Conservation (phyloP, 2,329 filamentous ascomycete species). For the Paecilomyces dactylethromorphus region DNA sequence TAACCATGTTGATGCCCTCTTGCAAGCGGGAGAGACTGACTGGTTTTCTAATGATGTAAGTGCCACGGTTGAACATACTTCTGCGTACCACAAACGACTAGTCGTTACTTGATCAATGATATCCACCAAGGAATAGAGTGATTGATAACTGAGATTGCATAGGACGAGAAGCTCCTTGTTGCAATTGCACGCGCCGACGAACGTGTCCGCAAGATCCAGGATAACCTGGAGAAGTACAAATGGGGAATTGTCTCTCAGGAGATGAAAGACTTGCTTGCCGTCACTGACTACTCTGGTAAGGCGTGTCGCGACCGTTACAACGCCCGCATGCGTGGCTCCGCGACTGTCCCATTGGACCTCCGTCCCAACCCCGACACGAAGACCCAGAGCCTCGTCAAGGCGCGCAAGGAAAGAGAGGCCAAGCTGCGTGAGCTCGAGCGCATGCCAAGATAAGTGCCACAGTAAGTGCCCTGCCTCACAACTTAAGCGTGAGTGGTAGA, state of each 20-base stretch:
- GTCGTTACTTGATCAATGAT: neutral
- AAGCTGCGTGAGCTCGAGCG: neutral
- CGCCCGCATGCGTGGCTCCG: constrained; percentile 36
- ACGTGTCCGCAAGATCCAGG: constrained; percentile 25
- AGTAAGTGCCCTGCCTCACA: neutral
- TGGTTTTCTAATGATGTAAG: constrained; percentile 46
- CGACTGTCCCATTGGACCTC: constrained; percentile 37
- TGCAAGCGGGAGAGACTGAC: constrained; percentile 42
- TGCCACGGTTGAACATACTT: neutral
- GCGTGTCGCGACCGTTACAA: constrained; percentile 41
- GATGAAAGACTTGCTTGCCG: constrained; percentile 32
- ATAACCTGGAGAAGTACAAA: constrained; percentile 31
- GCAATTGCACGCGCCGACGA: constrained; percentile 36
- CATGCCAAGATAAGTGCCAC: neutral
- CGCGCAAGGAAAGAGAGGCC: neutral
- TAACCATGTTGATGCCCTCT: constrained; percentile 36
- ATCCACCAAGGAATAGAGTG: neutral
- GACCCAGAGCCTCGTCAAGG: neutral
- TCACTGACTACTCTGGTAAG: constrained; percentile 38
- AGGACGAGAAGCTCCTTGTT: constrained; percentile 41
- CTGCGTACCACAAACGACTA: neutral
- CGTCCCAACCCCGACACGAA: constrained; percentile 12
- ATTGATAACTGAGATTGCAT: neutral
- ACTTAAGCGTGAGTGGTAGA: neutral
- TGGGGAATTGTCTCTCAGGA: constrained; percentile 40